Conservation (phyloP, 1,284 basidiomycete species). For the Schizophyllum amplum region DNA sequence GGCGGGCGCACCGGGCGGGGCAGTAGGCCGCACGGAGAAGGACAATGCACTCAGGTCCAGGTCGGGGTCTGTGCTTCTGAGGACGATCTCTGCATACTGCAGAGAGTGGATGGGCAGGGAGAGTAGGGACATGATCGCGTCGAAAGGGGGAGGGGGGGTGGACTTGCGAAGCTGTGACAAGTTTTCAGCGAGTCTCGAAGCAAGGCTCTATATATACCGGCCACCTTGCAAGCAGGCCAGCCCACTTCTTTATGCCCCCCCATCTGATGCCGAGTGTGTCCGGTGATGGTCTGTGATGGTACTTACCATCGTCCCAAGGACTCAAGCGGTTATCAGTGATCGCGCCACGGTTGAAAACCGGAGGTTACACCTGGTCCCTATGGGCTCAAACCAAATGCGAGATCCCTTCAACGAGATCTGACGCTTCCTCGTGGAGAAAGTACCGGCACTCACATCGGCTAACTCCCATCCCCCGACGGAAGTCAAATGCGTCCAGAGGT, state of each 20-base stretch:
- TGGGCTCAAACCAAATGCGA: background rate
- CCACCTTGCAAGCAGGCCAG: background rate
- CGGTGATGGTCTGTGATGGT: too few species aligned
- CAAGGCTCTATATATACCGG: background rate
- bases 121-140: background rate
- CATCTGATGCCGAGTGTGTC: background rate
- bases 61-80: background rate
- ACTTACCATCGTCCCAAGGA: background rate
- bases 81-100: background rate
- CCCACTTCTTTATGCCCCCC: background rate
- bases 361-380: background rate
- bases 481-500: background rate
- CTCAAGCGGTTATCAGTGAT: background rate
- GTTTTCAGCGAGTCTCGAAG: background rate
- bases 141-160: too few species aligned
- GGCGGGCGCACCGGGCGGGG: background rate
- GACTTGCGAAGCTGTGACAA: background rate
- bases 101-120: background rate
- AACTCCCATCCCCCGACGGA: background rate
- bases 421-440: background rate
- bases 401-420: background rate
- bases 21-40: background rate
- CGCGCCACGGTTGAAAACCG: background rate
- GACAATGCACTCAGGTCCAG: background rate
- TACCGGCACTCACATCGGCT: background rate